phyloP scores from a whole-genome alignment of 371 early-diverging fungal species.

The Syncephalis fuscata region DNA sequence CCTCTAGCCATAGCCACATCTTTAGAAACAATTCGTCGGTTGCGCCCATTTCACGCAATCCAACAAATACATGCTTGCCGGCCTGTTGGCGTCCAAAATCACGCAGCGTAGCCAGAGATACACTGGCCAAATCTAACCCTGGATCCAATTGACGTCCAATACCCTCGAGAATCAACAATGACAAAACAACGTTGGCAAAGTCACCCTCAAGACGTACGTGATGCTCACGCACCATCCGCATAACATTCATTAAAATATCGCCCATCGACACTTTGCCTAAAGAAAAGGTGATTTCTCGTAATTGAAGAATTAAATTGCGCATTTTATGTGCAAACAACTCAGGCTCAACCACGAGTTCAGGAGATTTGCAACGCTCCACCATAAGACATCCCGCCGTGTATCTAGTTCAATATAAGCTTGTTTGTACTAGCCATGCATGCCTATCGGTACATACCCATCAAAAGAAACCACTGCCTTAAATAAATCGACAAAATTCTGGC shows the following conservation, averaged over 20 bases:
- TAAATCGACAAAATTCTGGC: constrained; percentile 77
- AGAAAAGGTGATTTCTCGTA: constrained; percentile 54
- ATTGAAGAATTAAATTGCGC: constrained; percentile 46
- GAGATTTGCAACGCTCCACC: constrained; percentile 70
- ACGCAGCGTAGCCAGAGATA: constrained; percentile 58
- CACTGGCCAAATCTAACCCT: constrained; percentile 77
- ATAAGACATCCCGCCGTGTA: constrained; percentile 63
- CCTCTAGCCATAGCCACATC: constrained; percentile 63
- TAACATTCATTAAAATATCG: constrained; percentile 55
- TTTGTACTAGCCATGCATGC: too few relatives aligned
- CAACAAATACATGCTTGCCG: constrained; percentile 27
- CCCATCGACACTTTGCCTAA: constrained; percentile 62
- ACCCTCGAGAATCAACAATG: constrained; percentile 84
- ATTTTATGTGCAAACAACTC: constrained; percentile 66
- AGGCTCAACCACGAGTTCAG: constrained; percentile 47
- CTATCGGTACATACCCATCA: constrained; percentile 30
- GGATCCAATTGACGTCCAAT: constrained; percentile 82
- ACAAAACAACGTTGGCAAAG: constrained; percentile 81
- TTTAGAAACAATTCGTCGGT: constrained; percentile 39
- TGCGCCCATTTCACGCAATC: constrained; percentile 28
- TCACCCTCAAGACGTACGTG: constrained; percentile 87
- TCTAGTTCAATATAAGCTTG: too few relatives aligned
- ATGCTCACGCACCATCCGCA: constrained; percentile 74
- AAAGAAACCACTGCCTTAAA: constrained; percentile 74
- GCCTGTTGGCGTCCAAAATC: constrained; percentile 38